Percentiles rank a stretch among this genome's conserved stretches.
phyloP scores from a whole-genome alignment of 2,329 filamentous ascomycete genomes.

The Leptoxyphium fumago region DNA sequence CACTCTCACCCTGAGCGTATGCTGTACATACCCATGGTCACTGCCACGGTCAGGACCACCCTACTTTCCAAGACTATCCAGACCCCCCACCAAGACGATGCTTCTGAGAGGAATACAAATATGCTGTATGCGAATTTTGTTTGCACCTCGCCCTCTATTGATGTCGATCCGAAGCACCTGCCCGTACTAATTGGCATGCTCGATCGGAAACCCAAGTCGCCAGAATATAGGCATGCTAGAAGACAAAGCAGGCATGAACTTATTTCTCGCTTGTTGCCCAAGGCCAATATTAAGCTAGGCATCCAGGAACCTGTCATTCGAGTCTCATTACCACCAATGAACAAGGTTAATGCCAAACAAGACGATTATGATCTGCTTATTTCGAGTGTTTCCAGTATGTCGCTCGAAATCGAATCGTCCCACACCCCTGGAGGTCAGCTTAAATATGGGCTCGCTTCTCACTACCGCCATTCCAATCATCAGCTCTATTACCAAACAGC shows the following conservation, averaged over 20 bases:
- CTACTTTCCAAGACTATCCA: slow-evolving; percentile 88
- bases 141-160: slow-evolving; percentile 85
- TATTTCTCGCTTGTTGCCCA: slow-evolving; percentile 81
- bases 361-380: slow-evolving; percentile 93
- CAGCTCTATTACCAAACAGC: slow-evolving; percentile 90
- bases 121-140: slow-evolving; percentile 94
- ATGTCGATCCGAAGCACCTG: slow-evolving; percentile 82
- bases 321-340: slow-evolving; percentile 70
- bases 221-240: slow-evolving; percentile 1
- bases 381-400: slow-evolving; percentile 85
- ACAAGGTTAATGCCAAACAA: slow-evolving; percentile 38
- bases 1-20: slow-evolving; percentile 72
- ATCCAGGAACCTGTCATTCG: slow-evolving; percentile 92
- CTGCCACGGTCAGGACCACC: slow-evolving; percentile 85
- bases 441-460: slow-evolving; percentile 74
- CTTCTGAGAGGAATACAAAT: slow-evolving; percentile 77
- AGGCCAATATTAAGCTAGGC: slow-evolving; percentile 87
- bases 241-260: slow-evolving; percentile 32
- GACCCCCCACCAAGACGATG: slow-evolving; percentile 52
- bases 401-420: slow-evolving; percentile 87
- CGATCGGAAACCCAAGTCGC: slow-evolving; percentile 24
- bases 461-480: slow-evolving; percentile 71
- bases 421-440: slow-evolving; percentile 72
- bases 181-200: slow-evolving; percentile 69
- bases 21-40: slow-evolving; percentile 92